Evolutionary conservation across 257 asterid genomes (phyloP), one percentile per base, ranked within the genome.

Genomic region (Solanum ahanhuiri): DNA sequence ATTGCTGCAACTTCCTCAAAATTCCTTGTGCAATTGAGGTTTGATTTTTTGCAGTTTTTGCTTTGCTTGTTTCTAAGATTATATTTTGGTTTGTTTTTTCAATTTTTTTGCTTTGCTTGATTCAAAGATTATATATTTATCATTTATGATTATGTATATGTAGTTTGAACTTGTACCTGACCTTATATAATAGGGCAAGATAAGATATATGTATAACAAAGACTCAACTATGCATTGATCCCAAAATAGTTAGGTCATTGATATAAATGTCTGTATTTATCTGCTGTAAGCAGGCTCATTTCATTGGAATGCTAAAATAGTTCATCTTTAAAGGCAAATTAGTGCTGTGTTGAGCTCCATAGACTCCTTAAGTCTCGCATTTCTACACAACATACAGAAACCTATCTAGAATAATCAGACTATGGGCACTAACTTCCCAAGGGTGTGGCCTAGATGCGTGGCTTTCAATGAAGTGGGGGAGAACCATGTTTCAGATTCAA

Each of bases 1-100:
- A 97, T 93, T 95, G 98, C 86, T 94, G 98, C 81, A 81, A 85
- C 70, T 93, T 94, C 90, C 95, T 97, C 88, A 95, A 93, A 90
- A 91, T 97, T 85, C 98, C 97, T 35, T 91, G 93, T 87, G 98
- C 95, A 14, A 94, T 97, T 69, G 98, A 97, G 99, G 98, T 95
- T 54, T 39, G 64, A 31, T 7, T 37, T 30, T 28, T 25, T 15
- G 4, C 63, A 34, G 34, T 15, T 69, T 69, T 69, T 15, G 23
- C 73, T 31, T 33, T 34, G 17, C 6, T 71, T 71, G 28, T 8
- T 34, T 17, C 28, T 9, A 71, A 33, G 48, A 33, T 71, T 4
- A 34, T 71, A 71, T 31, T 72, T 71, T 20, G 25, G 66, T 57
- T 57, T 57, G 25, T 28, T 67, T 66, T 66, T 66, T 1, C 6